Conservation (phyloP, 2,329 filamentous ascomycete genomes). For the Monilinia polystroma region DNA sequence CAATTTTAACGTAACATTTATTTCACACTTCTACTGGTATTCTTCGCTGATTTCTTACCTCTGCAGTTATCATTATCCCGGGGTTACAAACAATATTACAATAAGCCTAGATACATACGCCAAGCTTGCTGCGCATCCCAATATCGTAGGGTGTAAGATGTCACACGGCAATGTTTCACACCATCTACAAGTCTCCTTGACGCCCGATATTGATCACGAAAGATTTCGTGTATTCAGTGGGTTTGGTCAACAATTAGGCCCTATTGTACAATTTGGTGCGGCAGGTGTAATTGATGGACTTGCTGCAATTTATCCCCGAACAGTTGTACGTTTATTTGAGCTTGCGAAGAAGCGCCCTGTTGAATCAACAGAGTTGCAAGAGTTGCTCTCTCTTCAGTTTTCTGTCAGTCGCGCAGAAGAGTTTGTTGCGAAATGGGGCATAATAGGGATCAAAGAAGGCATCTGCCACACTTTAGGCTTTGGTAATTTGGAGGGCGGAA, state of each 20-base stretch:
- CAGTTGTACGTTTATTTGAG: conserved; percentile 55
- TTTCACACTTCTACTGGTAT: not conserved
- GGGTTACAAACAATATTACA: conserved; percentile 62
- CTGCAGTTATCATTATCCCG: conserved; percentile 53
- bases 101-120: conserved; percentile 56
- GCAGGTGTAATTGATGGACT: conserved; percentile 60
- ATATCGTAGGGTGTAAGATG: conserved; percentile 67
- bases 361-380: conserved; percentile 45
- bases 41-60: conserved; percentile 1
- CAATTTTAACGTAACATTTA: conserved; percentile 55
- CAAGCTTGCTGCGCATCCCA: conserved; percentile 56
- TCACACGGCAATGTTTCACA: conserved; percentile 63
- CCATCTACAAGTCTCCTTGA: conserved; percentile 58
- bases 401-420: conserved; percentile 59
- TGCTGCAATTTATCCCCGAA: conserved; percentile 60
- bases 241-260: conserved; percentile 14
- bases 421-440: conserved; percentile 56
- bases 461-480: conserved; percentile 54
- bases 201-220: conserved; percentile 55
- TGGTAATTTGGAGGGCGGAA: conserved; percentile 55
- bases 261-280: conserved; percentile 19
- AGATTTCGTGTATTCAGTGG: conserved; percentile 59
- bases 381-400: conserved; percentile 54
- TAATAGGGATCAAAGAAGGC: conserved; percentile 59
- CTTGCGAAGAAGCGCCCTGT: conserved; percentile 43